Evolutionary conservation across 805 yeast genomes (phyloP), one percentile per base, ranked within the genome.

Genomic region (Kluyveromyces wickerhamii): DNA sequence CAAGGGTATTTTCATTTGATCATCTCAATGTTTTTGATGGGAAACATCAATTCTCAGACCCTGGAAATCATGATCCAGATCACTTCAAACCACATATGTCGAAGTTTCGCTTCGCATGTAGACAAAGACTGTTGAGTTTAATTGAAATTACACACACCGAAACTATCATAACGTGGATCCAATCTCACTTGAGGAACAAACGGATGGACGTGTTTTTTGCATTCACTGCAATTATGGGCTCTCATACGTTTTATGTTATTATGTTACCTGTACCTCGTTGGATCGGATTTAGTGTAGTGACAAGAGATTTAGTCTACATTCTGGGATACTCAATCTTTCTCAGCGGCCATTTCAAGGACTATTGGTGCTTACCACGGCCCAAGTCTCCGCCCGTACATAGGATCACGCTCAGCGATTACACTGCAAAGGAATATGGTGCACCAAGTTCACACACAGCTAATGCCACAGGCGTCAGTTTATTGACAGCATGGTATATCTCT

Each of bases 371-470:
- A 32, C 98, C 98, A 14, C 67, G 98, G 40, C 98, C 98, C 2
- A 61, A 74, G 39, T 79, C 95, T 2, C 97, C 98, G 2, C 97
- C 98, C 0, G 59, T 89, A 27, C 84, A 79, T 51, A 69, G 98
- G 48, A 77, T 89, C 46, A 87, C 97, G 7, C 71, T 89, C 76
- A 78, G 88, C 39, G 79, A 81, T n/a, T 84, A 85, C 45, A 92
- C 97, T 0, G 73, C 94, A 3, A 75, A 80, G 48, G 98, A 89
- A 56, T 89, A 89, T 57, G 98, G 98, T 3, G 86, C 88, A 48
- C 98, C 97, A 1, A 76, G 87, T 26, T 79, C 94, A 3, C 98
- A 89, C 57, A 71, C 89, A n/a, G 94, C 96, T 21, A 92, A 89
- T 58, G 96, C 96, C 4, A 77, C 94, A 0, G 80, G 85, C 0